Base-by-base conservation (phyloP, 2,329 filamentous ascomycete species). In the Penicillium sp. region DNA sequence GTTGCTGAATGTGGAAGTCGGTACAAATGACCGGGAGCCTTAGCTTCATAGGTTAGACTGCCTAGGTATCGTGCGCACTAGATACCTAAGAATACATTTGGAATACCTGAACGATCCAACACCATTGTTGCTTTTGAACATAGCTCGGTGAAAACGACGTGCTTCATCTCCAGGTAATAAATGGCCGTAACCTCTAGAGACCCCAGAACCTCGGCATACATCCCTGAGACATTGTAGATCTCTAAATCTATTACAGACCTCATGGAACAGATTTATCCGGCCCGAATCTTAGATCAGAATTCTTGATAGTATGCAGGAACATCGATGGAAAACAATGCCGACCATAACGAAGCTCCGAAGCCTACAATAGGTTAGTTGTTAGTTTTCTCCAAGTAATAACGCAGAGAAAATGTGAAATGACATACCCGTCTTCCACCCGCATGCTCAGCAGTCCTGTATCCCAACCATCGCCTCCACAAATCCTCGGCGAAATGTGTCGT, bases 381-480 rank as follows among this genome's bases (percentile, higher is more conserved):
- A 20, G 18, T 20, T 20, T 20, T 4, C 18, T 20, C 18, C 18
- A 20, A 20, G 18, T 20, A 20, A 20, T 4, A 20, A 20, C 18
- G n/a, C 28, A 20, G 13, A 27, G 10, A 43, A 29, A 43, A 29
- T 2, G 14, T 6, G 4, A 20, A 10, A 13, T 4, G 8, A 53
- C 47, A 39, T 40, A 54, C 56, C 36, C 9, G 46, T 31, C 45
- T 59, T 11, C 52, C 50, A 24, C 57, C 58, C 40, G 58, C 49
- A 32, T 52, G 42, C 31, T 47, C 48, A 8, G 51, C 50, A 27
- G 55, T 55, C 22, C 40, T 36, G 31, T 44, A 62, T 3, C 78
- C 78, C 31, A 80, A 58, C 78, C 78, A 81, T 7, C 77, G 57
- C 59, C 74, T 74, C 74, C 76, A 81, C 26, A 81, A 50, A 56